Base-by-base conservation (phyloP, 208 protist genomes). In the Crithidia bombi region DNA sequence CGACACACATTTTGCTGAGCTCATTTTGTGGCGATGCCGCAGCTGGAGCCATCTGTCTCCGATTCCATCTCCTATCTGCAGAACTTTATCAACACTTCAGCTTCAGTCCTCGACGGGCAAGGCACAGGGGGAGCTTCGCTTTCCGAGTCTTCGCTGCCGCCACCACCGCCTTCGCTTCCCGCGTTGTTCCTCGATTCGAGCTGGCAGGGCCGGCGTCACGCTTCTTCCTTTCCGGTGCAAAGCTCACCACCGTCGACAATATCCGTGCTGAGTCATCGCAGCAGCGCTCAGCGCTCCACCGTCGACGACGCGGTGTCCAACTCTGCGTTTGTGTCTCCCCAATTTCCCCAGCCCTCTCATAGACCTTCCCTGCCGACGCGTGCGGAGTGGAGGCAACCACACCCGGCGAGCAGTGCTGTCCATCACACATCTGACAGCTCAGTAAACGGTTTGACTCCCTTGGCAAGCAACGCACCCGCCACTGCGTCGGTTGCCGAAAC, bases 21-120 rank as follows among this genome's bases (percentile, higher is more conserved):
- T 3, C 43, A 11, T 14, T 19, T 32, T 14, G 63, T 49, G 63
- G 50, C 50, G 19, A 70, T 71, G 71, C n/a, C 64, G n/a, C 44
- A 33, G 23, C 41, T 46, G 14, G 59, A 65, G n/a, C 33, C 54
- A 15, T 65, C 61, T 14, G 68, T 80, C 30, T 68, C 59, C 12
- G 74, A 80, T 63, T 80, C 74, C 47, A 80, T 80, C 30, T 56
- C 68, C 6, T 80, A 70, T 49, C 51, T 80, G 30, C 66, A 66
- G 44, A 46, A 58, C 19, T 77, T 78, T 38, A 52, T 78, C 9
- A 69, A 70, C 50, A 47, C 32, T n/a, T 57, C 66, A 0, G 43
- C 1, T 15, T 36, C 32, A 0, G 51, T 26, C 9, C 26, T 10
- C 2, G 33, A 46, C 49, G 47, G 25, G 5, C 21, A 21, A 0